Percentiles rank a stretch among this genome's conserved stretches.
phyloP scores from a whole-genome alignment of 768 basidiomycete genomes.

The Pleurotus salmoneostramineus region DNA sequence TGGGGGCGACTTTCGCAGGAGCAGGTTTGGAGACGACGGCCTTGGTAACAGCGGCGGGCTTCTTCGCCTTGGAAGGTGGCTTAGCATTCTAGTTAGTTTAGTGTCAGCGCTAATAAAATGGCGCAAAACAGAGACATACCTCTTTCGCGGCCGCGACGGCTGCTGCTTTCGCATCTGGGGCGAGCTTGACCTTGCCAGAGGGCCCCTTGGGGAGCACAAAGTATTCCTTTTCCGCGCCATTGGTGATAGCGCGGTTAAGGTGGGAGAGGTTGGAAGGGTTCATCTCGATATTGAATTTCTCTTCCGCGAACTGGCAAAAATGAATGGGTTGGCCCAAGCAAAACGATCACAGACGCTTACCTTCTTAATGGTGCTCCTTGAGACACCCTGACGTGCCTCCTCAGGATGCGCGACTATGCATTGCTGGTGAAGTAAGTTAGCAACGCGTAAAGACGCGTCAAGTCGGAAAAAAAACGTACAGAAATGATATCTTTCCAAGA shows the following conservation, averaged over 20 bases:
- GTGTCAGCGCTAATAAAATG: constrained; percentile 6
- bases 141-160: constrained; percentile 49
- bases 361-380: constrained; percentile 7
- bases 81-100: constrained; percentile 37
- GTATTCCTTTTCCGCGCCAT: constrained; percentile 1
- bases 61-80: constrained; percentile 31
- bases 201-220: constrained; percentile 5
- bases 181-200: constrained; percentile 7
- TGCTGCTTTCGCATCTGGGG: constrained; percentile 26
- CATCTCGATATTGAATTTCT: constrained; percentile 74
- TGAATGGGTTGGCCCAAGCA: constrained; percentile 7
- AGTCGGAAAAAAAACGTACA: constrained; percentile 21
- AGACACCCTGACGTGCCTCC: constrained; percentile 7
- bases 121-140: constrained; percentile 28
- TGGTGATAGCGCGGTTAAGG: constrained; percentile 7
- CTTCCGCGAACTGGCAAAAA: constrained; percentile 67
- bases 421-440: background rate
- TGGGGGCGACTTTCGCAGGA: constrained; percentile 22
- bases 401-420: constrained; percentile 7
- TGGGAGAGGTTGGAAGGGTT: constrained; percentile 41
- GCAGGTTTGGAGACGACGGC: constrained; percentile 25
- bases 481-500: constrained; percentile 56
- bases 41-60: constrained; percentile 27
- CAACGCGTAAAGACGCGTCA: background rate
- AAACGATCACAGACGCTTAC: background rate